Evolutionary conservation across 345 rosid species (phyloP).

Genomic region (Gossypium rotundifolium): DNA sequence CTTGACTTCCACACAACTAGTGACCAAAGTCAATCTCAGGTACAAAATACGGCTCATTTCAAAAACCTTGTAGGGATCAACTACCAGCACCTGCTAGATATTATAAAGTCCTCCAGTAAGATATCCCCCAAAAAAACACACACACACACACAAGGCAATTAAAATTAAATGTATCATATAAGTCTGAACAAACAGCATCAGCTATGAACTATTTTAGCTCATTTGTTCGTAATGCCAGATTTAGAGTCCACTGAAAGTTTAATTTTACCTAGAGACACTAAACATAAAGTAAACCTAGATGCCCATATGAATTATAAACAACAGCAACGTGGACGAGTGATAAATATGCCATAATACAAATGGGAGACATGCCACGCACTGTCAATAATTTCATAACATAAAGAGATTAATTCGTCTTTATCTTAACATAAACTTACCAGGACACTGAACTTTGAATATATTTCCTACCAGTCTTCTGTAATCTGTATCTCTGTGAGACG

Average conservation of each 20-base stretch:
- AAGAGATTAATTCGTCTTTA: background rate
- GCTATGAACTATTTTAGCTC: background rate
- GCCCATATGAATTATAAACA: background rate
- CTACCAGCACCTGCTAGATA: background rate
- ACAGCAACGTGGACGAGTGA: background rate
- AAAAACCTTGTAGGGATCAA: background rate
- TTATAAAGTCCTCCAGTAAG: background rate
- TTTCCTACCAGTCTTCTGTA: slow-evolving; percentile 34
- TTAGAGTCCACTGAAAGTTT: background rate
- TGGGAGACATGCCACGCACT: slow-evolving; percentile 4
- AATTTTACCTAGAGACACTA: background rate
- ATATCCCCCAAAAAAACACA: too few species aligned
- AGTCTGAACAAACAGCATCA: background rate
- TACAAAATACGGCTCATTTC: background rate
- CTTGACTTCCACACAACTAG: background rate
- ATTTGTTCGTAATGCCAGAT: background rate
- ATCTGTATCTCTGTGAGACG: slow-evolving; percentile 35
- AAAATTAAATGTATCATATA: background rate
- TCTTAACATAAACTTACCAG: slow-evolving; percentile 42
- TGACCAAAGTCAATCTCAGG: background rate
- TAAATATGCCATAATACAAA: background rate
- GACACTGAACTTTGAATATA: slow-evolving; percentile 25
- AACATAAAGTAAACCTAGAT: background rate
- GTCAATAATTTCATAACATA: background rate
- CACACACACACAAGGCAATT: background rate